These are phyloP conservation scores for Phytophthora rubi DNA, from an alignment of 352 stramenopile genomes.

Conservation along the genomic window DNA sequence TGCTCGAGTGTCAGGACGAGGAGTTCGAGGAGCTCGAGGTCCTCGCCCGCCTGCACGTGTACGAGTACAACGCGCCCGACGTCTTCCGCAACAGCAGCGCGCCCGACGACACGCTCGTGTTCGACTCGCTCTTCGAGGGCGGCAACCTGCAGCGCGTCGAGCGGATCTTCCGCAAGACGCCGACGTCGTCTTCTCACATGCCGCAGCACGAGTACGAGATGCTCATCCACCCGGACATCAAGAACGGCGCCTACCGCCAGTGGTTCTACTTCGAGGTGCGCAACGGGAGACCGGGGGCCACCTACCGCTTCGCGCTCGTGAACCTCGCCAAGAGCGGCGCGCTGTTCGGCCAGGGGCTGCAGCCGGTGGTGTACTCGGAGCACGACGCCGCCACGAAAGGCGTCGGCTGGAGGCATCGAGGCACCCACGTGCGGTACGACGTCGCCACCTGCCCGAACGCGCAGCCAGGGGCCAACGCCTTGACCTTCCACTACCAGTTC, in stretches of 20 bases:
- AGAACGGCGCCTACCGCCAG: constrained; percentile 86
- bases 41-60: constrained; percentile 51
- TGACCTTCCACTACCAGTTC: constrained; percentile 83
- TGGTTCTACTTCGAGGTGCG: constrained; percentile 93
- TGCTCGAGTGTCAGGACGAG: constrained; percentile 46
- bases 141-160: constrained; percentile 70
- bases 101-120: constrained; percentile 61
- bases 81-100: constrained; percentile 43
- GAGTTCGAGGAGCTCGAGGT: constrained; percentile 41
- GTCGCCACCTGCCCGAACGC: constrained; percentile 38
- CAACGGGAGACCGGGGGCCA: constrained; percentile 53
- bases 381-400: constrained; percentile 46
- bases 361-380: constrained; percentile 83
- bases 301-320: constrained; percentile 75
- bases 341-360: constrained; percentile 81
- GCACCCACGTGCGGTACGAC: constrained; percentile 72
- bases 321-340: constrained; percentile 87
- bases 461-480: constrained; percentile 52
- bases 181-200: constrained; percentile 2
- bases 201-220: constrained; percentile 75
- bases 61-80: constrained; percentile 75
- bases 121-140: constrained; percentile 82
- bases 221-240: constrained; percentile 76
- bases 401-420: constrained; percentile 67
- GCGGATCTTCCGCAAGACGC: constrained; percentile 53